Conservation (phyloP, 371 early-diverging fungal genomes). For the Umbelopsis sp. region DNA sequence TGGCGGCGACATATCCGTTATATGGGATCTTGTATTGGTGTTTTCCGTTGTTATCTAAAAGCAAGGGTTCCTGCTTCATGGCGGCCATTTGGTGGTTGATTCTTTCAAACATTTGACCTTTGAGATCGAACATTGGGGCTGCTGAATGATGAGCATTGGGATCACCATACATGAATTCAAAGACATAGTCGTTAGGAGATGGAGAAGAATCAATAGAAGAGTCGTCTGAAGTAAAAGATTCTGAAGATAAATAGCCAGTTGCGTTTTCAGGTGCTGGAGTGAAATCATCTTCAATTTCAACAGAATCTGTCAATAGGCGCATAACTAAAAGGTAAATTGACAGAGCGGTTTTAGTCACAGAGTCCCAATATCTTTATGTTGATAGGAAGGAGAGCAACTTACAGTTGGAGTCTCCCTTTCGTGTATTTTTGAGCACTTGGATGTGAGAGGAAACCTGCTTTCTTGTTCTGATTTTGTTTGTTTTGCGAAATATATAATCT, state of each 20-base stretch:
- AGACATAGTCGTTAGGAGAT: conserved; percentile 51
- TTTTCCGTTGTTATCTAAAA: background rate
- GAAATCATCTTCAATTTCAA: conserved; percentile 41
- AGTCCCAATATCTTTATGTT: no score
- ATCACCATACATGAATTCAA: conserved; percentile 49
- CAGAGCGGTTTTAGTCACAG: no score
- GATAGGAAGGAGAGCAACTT: conserved; percentile 6
- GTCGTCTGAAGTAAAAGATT: conserved; percentile 47
- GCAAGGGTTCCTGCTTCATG: conserved; percentile 11
- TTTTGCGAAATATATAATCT: conserved; percentile 72
- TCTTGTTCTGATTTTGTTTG: conserved; percentile 65
- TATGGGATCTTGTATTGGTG: conserved; percentile 13
- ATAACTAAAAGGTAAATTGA: conserved; percentile 35
- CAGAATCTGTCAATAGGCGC: conserved; percentile 47
- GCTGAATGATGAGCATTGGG: conserved; percentile 12
- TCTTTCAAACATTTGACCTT: conserved; percentile 15
- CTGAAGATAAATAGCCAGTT: conserved; percentile 23
- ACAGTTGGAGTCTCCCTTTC: conserved; percentile 62
- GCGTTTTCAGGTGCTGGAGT: conserved; percentile 6
- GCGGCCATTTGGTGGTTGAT: conserved; percentile 13
- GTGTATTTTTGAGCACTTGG: conserved; percentile 77
- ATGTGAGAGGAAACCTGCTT: conserved; percentile 85
- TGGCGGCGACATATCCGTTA: background rate
- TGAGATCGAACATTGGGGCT: conserved; percentile 19
- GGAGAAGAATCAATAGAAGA: conserved; percentile 47